Base-by-base conservation (phyloP, 495 filamentous ascomycete species). In the Lichenothelia convexa region DNA sequence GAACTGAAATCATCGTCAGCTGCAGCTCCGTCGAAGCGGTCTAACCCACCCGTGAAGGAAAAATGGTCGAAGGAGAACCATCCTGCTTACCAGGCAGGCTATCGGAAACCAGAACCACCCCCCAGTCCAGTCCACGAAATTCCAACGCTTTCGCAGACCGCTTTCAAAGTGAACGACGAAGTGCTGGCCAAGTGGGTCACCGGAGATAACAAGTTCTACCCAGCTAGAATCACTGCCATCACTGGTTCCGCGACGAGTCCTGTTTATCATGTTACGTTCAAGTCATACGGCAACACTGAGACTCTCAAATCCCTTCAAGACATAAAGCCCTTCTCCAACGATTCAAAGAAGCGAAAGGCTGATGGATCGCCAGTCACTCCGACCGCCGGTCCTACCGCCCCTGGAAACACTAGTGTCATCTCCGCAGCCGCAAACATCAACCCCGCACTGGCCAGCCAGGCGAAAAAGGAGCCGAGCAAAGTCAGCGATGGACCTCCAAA, bases 221-320 rank as follows among this genome's bases (percentile, higher is more conserved):
- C 81, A 21, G 89, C 91, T 26, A 74, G 80, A 40, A 91, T 97
- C 57, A 89, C 79, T 13, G 84, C 80, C 21, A 86, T 93, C 45
- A 94, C 86, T 24, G 89, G 89, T 43, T 89, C 83, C 3, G 75
- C 76, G 15, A 78, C 72, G 36, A 77, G 78, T 22, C 91, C 87
- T 12, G 75, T 93, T 34, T 97, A 94, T 53, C 75, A 80, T 34
- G 87, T 97, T 42, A 87, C 76, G 35, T 97, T 95, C 65, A 85
- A 87, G 57, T 77, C 67, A 38, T 94, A 95, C 50, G 69, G 73
- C 42, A 84, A 71, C 12, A 83, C 83, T 31, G 83, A 94, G 58
- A 91, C 80, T 31, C 31, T 33, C 31, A 61, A 94, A 42, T 70
- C 77, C 34, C 67, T 73, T 40, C 80, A 83, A 59, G 83, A 93